A percentile compares a stretch with the other conserved stretches of the same genome.
phyloP scores from a whole-genome alignment of 2,329 filamentous ascomycete species.

The Colletotrichum sidae region DNA sequence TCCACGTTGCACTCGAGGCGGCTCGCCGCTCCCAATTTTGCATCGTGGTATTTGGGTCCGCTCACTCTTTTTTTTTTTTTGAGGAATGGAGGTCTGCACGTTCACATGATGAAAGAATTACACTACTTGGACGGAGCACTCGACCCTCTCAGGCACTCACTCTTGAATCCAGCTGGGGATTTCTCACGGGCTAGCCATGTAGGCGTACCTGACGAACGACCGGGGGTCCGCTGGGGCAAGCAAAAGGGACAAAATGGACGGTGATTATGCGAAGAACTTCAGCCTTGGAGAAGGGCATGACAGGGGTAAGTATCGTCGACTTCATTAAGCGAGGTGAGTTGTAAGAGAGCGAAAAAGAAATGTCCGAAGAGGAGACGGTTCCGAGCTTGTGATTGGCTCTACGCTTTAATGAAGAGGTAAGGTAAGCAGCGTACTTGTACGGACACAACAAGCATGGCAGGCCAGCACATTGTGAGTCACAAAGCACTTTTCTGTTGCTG shows the following conservation, averaged over 20 bases:
- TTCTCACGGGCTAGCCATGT: constrained; percentile 2
- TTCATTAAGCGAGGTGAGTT: too few species aligned
- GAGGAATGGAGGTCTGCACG: neutral
- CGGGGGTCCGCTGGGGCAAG: neutral
- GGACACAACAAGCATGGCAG: neutral
- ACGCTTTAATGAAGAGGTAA: neutral
- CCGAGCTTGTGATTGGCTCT: constrained; percentile 6
- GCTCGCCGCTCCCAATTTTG: neutral
- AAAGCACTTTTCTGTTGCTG: neutral
- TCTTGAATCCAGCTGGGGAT: too few species aligned
- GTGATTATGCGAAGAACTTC: neutral
- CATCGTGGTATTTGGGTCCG: neutral
- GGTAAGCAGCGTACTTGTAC: neutral
- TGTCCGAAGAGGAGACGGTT: constrained; percentile 4
- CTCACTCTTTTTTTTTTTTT: neutral
- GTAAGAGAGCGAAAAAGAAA: neutral
- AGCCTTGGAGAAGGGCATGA: constrained; percentile 14
- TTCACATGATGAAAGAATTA: constrained; percentile 14
- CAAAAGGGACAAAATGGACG: too few species aligned
- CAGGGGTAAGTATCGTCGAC: too few species aligned
- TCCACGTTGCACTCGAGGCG: constrained; percentile 1
- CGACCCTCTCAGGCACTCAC: too few species aligned
- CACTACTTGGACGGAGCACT: neutral
- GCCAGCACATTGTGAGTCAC: constrained; percentile 35
- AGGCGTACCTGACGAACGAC: constrained; percentile 27